Evolutionary conservation across 257 asterid species (phyloP).

Genomic region (Penstemon newberryi): DNA sequence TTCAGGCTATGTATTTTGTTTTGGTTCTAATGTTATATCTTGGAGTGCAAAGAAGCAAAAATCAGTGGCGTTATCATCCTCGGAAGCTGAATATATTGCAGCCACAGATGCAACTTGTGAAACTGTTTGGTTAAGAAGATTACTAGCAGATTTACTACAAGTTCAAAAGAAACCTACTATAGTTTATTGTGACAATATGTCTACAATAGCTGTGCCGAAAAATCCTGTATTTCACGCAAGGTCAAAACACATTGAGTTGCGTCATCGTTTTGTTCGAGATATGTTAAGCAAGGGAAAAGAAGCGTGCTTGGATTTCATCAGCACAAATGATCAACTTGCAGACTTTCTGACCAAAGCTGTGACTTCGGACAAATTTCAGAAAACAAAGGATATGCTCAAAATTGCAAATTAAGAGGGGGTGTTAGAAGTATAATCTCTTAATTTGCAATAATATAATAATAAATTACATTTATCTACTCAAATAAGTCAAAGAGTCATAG

Average conservation of each 20-base stretch:
- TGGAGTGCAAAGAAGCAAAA: constrained; percentile 16
- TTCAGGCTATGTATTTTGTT: constrained; percentile 9
- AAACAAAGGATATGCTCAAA: no score
- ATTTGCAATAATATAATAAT: no score
- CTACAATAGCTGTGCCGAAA: background rate
- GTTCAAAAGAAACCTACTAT: background rate
- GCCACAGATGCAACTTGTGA: background rate
- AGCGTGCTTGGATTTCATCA: constrained; percentile 12
- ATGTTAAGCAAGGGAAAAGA: background rate
- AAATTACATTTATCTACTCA: no score
- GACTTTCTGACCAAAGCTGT: no score
- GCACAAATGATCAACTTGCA: no score
- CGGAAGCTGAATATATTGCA: background rate
- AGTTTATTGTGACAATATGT: background rate
- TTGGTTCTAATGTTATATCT: constrained; percentile 5
- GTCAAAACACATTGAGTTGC: constrained; percentile 22
- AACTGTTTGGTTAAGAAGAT: background rate
- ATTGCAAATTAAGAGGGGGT: no score
- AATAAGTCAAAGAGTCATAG: no score
- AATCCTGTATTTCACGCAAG: background rate
- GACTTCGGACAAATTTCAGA: no score
- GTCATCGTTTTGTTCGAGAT: constrained; percentile 17
- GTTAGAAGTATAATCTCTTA: no score
- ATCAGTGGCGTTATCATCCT: background rate
- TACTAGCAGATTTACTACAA: background rate